Conservation (phyloP, 192 early-diverging fungal species). For the Polychytrium aggregatum region DNA sequence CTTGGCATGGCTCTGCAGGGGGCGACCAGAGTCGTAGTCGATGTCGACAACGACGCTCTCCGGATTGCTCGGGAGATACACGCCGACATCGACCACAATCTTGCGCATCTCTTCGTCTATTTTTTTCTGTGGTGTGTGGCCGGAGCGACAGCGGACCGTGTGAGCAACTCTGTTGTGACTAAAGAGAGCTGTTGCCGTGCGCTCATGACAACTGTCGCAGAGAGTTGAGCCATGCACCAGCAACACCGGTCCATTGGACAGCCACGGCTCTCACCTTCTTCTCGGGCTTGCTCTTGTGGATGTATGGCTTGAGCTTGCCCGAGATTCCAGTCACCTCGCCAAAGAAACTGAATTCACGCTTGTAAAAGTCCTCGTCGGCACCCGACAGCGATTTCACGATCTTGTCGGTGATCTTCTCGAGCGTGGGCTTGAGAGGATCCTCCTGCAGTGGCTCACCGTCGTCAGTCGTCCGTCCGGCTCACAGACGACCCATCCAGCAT, state of each 20-base stretch:
- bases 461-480: too few species aligned
- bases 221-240: too few species aligned
- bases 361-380: slow-evolving; percentile 79
- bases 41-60: slow-evolving; percentile 92
- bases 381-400: slow-evolving; percentile 76
- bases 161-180: too few species aligned
- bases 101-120: slow-evolving; percentile 96
- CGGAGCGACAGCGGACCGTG: too few species aligned
- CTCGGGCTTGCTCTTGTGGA: slow-evolving; percentile 67
- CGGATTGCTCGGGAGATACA: slow-evolving; percentile 95
- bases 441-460: too few species aligned
- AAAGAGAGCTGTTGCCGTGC: too few species aligned
- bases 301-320: slow-evolving; percentile 88
- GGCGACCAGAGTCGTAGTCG: slow-evolving; percentile 84
- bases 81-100: slow-evolving; percentile 90
- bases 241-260: too few species aligned
- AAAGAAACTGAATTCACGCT: slow-evolving; percentile 96
- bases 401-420: slow-evolving; percentile 78
- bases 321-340: slow-evolving; percentile 92
- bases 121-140: slow-evolving; percentile 56
- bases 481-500: too few species aligned
- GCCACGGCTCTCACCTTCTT: slow-evolving; percentile 76
- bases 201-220: too few species aligned
- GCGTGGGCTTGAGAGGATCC: slow-evolving; percentile 79
- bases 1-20: slow-evolving; percentile 96